A percentile compares a stretch with the other conserved stretches of the same genome.
phyloP scores from a whole-genome alignment of 2,329 filamentous ascomycete species.

The Diaporthe velutina region DNA sequence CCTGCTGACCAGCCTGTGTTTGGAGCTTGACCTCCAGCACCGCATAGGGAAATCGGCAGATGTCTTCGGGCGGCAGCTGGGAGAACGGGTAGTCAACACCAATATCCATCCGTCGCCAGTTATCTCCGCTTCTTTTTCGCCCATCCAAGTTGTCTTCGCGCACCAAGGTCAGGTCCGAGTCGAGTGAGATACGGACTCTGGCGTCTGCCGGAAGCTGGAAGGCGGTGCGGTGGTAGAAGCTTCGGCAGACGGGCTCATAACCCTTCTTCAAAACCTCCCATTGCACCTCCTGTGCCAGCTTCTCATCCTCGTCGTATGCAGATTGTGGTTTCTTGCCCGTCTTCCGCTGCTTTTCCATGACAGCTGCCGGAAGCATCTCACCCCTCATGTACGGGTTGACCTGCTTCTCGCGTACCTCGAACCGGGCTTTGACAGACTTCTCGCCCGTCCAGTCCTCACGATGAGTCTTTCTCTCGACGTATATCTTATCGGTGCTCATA shows the following conservation, averaged over 20 bases:
- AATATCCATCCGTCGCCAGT: slow-evolving; percentile 98
- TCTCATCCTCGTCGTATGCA: slow-evolving; percentile 91
- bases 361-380: slow-evolving; percentile 83
- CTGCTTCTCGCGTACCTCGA: slow-evolving; percentile 96
- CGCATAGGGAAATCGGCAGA: slow-evolving; percentile 94
- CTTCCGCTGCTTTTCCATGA: slow-evolving; percentile 97
- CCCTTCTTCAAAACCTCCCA: slow-evolving; percentile 91
- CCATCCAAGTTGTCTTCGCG: slow-evolving; percentile 96
- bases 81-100: slow-evolving; percentile 96
- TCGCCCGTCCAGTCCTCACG: slow-evolving; percentile 99
- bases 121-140: slow-evolving; percentile 79
- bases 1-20: slow-evolving; percentile 94
- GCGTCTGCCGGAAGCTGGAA: slow-evolving; percentile 98
- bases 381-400: slow-evolving; percentile 92
- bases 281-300: slow-evolving; percentile 91
- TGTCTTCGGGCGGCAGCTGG: slow-evolving; percentile 85
- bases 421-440: slow-evolving; percentile 98
- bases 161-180: slow-evolving; percentile 95
- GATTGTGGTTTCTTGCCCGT: slow-evolving; percentile 95
- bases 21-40: slow-evolving; percentile 98
- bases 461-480: slow-evolving; percentile 97
- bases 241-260: slow-evolving; percentile 89
- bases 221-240: slow-evolving; percentile 97
- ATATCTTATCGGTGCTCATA: slow-evolving; percentile 95
- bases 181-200: slow-evolving; percentile 94